phyloP scores from a whole-genome alignment of 2,329 filamentous ascomycete genomes.

The Niveomyces coronatus region DNA sequence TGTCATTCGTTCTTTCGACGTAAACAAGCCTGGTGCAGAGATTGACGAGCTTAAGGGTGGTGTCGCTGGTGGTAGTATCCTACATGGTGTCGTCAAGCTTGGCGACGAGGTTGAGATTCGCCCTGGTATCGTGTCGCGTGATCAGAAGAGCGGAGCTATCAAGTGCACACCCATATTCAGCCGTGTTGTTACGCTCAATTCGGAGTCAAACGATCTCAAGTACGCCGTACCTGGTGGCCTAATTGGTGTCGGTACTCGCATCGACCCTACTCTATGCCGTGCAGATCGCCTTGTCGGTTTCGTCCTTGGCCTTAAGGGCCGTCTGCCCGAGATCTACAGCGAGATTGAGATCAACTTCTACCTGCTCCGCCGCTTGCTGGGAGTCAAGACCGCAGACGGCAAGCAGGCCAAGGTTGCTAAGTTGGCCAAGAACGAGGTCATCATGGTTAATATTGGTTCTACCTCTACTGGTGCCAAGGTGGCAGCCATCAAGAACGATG shows the following conservation, averaged over 20 bases:
- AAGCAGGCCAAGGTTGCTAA: conserved; percentile 99
- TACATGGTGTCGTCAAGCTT: conserved; percentile 93
- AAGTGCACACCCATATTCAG: conserved; percentile 97
- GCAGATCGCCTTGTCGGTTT: conserved; percentile 98
- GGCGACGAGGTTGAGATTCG: conserved; percentile 98
- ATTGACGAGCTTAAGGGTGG: conserved; percentile 98
- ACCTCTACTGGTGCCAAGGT: conserved; percentile 97
- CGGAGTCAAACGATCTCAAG: conserved; percentile 96
- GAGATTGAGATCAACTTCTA: conserved; percentile 99
- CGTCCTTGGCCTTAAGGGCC: conserved; percentile 89
- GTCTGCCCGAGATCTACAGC: conserved; percentile 91
- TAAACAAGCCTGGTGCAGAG: conserved; percentile 98
- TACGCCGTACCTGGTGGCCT: conserved; percentile 96
- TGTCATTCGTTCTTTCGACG: conserved; percentile 96
- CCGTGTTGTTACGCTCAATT: conserved; percentile 88
- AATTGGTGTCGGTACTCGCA: conserved; percentile 95
- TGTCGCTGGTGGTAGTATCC: conserved; percentile 92
- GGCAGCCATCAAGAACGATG: conserved; percentile 92
- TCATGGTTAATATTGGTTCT: conserved; percentile 99
- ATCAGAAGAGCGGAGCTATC: conserved; percentile 84
- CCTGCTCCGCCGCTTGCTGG: conserved; percentile 82
- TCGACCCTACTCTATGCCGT: conserved; percentile 96
- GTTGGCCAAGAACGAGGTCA: conserved; percentile 93
- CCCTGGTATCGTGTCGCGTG: conserved; percentile 94
- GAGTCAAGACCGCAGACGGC: conserved; percentile 94